A percentile compares a stretch with the other conserved stretches of the same genome.
Conservation (phyloP, 2,329 filamentous ascomycete species). For the Cercospora janseana region DNA sequence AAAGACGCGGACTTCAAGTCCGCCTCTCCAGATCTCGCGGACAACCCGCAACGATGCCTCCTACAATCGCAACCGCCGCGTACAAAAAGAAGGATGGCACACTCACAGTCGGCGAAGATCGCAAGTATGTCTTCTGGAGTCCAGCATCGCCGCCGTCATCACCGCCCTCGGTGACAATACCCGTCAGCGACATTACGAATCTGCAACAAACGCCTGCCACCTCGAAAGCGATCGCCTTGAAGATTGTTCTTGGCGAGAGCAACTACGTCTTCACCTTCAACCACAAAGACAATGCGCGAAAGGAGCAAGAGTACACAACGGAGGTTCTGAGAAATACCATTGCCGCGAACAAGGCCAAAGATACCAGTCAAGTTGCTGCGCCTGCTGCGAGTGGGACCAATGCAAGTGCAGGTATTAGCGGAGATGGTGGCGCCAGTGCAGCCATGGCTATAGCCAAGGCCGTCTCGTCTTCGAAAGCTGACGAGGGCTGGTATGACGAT, state of each 20-base stretch:
- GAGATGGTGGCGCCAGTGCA: conserved; percentile 34
- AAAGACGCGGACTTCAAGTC: conserved; percentile 10
- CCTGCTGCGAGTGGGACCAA: conserved; percentile 25
- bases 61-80: conserved; percentile 60
- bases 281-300: conserved; percentile 68
- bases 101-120: conserved; percentile 71
- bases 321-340: conserved; percentile 78
- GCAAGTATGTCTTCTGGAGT: conserved; percentile 76
- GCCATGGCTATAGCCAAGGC: conserved; percentile 78
- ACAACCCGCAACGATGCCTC: conserved; percentile 30
- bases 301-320: conserved; percentile 82
- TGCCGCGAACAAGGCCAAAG: conserved; percentile 60
- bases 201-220: conserved; percentile 90
- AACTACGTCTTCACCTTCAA: conserved; percentile 89
- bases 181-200: conserved; percentile 78
- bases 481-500: conserved; percentile 76
- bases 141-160: conserved; percentile 62
- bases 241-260: conserved; percentile 76
- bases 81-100: conserved; percentile 97
- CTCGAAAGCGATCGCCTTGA: conserved; percentile 89
- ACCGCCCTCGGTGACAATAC: conserved; percentile 65
- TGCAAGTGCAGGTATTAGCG: conserved; percentile 18
- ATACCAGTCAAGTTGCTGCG: conserved; percentile 40
- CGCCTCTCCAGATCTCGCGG: conserved; percentile 10
- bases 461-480: conserved; percentile 53